Base-by-base conservation (phyloP, 441 rosid species). In the Erysimum cheiri region DNA sequence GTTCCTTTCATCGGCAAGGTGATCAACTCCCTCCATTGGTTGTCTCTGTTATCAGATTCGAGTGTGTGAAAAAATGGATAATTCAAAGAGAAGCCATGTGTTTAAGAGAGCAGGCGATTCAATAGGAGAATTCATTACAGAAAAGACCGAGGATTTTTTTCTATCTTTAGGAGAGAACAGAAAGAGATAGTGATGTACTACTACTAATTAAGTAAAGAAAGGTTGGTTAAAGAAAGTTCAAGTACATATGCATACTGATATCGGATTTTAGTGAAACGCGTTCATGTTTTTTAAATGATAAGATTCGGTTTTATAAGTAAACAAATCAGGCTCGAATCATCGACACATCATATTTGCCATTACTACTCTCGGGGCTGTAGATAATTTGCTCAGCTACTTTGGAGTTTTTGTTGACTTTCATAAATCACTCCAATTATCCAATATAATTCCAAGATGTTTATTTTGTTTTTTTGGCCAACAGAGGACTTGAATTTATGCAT, bases 1-100 rank as follows among this genome's bases (percentile, higher is more conserved):
- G 71, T 29, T 81, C 80, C 95, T 83, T 83, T 92, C 96, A 8
- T 67, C 73, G 26, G 80, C 88, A 26, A 87, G 74, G 75, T 82
- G 78, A 72, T 85, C 94, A 12, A 79, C 81, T n/a, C 72, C 82
- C 9, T 71, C 85, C 83, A 83, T 81, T 57, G 14, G 14, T 67
- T 57, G 22, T n/a, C 24, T 5, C 0, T 7, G 22, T 37, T 47
- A 1, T 68, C 17, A 47, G 58, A 35, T 58, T 69, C 22, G 44
- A 61, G 7, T 24, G 55, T 31, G 74, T 41, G 19, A 13, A 1
- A 6, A 36, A n/a, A 11, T 15, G 26, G 36, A n/a, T 0, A 3
- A 15, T 8, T 62, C 11, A 26, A 29, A 46, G 55, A 53, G 3
- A 77, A 59, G 65, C 6, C 8, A 22, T 33, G 13, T 39, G 24